phyloP scores from a whole-genome alignment of 441 rosid genomes.

The Monsonia emarginata region DNA sequence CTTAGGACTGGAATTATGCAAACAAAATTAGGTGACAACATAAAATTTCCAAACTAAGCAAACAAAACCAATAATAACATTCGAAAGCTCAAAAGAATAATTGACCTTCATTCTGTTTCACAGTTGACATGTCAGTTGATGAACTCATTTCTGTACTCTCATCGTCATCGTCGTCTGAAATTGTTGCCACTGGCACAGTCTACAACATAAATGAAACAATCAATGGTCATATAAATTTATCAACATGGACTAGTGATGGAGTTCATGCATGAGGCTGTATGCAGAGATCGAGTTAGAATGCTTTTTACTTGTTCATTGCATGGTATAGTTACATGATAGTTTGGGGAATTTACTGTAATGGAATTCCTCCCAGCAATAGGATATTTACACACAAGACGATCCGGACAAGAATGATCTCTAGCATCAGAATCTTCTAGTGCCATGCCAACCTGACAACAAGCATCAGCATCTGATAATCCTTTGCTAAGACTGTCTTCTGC shows the following conservation, averaged over 20 bases:
- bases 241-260: background rate
- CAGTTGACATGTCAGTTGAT: background rate
- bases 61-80: background rate
- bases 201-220: background rate
- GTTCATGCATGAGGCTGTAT: background rate
- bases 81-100: background rate
- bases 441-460: slow-evolving; percentile 1
- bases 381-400: background rate
- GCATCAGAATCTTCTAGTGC: background rate
- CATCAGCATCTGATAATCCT: background rate
- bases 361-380: background rate
- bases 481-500: background rate
- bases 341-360: background rate
- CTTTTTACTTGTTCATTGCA: background rate
- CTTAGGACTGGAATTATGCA: background rate
- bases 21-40: background rate
- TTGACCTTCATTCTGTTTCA: background rate
- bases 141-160: background rate
- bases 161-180: slow-evolving; percentile 3
- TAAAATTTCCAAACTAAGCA: background rate
- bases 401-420: background rate
- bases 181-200: background rate
- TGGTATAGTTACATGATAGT: background rate
- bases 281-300: background rate
- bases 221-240: background rate